These are phyloP conservation scores for Fusarium sp. DNA, from an alignment of 2,329 filamentous ascomycete species.

Conservation along the genomic window DNA sequence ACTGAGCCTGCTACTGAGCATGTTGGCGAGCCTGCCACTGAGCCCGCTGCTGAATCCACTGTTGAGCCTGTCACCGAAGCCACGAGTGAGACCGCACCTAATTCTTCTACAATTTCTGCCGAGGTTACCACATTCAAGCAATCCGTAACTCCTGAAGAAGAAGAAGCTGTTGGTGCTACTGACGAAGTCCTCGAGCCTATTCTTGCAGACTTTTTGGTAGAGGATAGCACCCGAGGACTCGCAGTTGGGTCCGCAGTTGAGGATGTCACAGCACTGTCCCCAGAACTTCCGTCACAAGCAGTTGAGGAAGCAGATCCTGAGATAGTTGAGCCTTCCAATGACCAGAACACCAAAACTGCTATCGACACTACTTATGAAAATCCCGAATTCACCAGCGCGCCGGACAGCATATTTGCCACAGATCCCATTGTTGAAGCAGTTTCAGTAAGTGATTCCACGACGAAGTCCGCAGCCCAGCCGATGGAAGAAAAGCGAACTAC, in stretches of 20 bases:
- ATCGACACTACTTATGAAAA: neutral
- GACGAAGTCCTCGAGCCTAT: neutral
- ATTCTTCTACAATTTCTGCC: neutral
- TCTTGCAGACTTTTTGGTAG: neutral
- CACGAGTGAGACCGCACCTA: neutral
- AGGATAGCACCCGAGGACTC: neutral
- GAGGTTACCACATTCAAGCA: slow-evolving; percentile 13
- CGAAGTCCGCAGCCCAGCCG: neutral
- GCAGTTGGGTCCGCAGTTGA: neutral
- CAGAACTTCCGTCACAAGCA: neutral
- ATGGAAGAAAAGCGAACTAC: neutral
- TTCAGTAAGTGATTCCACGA: neutral
- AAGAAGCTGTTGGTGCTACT: neutral
- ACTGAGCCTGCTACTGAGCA: neutral
- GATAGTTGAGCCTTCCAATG: neutral
- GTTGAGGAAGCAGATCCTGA: neutral
- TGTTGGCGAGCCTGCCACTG: too few relatives aligned
- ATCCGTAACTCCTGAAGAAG: neutral
- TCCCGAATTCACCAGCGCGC: neutral
- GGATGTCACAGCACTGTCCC: neutral
- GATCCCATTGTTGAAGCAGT: neutral
- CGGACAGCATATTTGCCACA: neutral
- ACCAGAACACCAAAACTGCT: neutral
- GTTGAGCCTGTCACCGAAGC: neutral
- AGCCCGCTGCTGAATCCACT: neutral